Percentiles rank a stretch among this genome's conserved stretches.
Evolutionary conservation across 768 basidiomycete genomes (phyloP).

Genomic region (Aureoboletus auriporus): DNA sequence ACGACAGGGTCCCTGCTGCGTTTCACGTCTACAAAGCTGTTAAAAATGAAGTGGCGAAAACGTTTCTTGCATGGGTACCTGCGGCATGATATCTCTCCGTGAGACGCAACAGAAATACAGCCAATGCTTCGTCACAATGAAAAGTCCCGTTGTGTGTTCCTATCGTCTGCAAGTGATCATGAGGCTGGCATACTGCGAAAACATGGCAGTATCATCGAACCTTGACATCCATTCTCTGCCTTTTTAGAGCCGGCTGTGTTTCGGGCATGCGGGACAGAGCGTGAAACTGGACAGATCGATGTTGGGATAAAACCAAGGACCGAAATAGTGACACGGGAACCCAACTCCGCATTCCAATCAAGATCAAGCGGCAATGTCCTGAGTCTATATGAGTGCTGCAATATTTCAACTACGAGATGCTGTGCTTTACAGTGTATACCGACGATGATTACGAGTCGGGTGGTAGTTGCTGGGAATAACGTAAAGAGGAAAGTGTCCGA

Average conservation of each 20-base stretch:
- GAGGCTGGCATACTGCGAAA: background rate
- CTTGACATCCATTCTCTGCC: constrained; percentile 42
- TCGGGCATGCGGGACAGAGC: constrained; percentile 15
- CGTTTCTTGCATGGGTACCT: constrained; percentile 39
- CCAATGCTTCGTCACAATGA: constrained; percentile 96
- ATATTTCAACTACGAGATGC: constrained; percentile 13
- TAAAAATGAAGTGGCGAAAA: constrained; percentile 3
- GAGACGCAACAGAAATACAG: constrained; percentile 81
- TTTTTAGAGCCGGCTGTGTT: constrained; percentile 33
- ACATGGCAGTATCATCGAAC: constrained; percentile 16
- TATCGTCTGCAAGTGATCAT: constrained; percentile 51
- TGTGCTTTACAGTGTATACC: constrained; percentile 22
- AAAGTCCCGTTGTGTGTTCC: constrained; percentile 96
- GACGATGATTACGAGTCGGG: constrained; percentile 17
- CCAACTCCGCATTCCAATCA: background rate
- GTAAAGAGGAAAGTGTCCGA: constrained; percentile 20
- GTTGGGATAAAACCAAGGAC: too few relatives aligned
- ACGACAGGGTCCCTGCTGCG: constrained; percentile 69
- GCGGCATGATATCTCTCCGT: constrained; percentile 74
- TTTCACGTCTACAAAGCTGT: constrained; percentile 46
- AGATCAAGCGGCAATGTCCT: background rate
- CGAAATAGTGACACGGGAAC: background rate
- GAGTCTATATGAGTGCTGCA: background rate
- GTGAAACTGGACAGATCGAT: constrained; percentile 1
- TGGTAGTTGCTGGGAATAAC: constrained; percentile 13